Evolutionary conservation across 108 stramenopile genomes (phyloP).

Genomic region (Aurantiochytrium sp.): DNA sequence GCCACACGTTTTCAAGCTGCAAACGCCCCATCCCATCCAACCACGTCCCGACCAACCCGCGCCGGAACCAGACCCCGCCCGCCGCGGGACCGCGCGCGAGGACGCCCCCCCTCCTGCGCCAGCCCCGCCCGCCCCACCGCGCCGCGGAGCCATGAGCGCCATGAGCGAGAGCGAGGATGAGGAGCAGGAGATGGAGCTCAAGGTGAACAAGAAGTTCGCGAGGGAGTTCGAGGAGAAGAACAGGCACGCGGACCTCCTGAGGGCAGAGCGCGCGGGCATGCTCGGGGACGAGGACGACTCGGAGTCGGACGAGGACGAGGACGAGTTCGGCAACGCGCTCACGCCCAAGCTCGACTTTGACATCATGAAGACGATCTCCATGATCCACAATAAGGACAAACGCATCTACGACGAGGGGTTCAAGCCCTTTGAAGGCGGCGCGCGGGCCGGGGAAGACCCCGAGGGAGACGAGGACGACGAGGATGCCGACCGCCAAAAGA

Average conservation of each 20-base stretch:
- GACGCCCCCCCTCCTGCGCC: not conserved
- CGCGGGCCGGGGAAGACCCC: not conserved
- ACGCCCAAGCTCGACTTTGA: not conserved
- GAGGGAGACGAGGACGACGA: not conserved
- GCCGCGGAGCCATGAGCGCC: not conserved
- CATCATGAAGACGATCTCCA: slow-evolving; percentile 36
- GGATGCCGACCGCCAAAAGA: not conserved
- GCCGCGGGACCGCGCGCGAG: not conserved
- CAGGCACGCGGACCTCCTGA: not conserved
- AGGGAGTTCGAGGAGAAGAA: not conserved
- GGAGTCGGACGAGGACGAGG: slow-evolving; percentile 27
- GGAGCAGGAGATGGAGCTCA: not conserved
- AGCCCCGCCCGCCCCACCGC: not conserved
- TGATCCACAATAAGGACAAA: slow-evolving; percentile 39
- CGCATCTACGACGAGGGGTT: slow-evolving; percentile 33
- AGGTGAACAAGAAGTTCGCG: not conserved
- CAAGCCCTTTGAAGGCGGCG: not conserved
- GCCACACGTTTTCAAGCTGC: no score
- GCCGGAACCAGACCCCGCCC: no score
- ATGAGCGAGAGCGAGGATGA: not conserved
- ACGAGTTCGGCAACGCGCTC: slow-evolving; percentile 26
- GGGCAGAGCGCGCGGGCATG: not conserved
- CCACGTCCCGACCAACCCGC: no score
- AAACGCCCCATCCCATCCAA: no score
- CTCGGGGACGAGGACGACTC: not conserved